Evolutionary conservation across 371 early-diverging fungal species (phyloP), one percentile per base, ranked within the genome.

Genomic region (Rhizopus sp.): DNA sequence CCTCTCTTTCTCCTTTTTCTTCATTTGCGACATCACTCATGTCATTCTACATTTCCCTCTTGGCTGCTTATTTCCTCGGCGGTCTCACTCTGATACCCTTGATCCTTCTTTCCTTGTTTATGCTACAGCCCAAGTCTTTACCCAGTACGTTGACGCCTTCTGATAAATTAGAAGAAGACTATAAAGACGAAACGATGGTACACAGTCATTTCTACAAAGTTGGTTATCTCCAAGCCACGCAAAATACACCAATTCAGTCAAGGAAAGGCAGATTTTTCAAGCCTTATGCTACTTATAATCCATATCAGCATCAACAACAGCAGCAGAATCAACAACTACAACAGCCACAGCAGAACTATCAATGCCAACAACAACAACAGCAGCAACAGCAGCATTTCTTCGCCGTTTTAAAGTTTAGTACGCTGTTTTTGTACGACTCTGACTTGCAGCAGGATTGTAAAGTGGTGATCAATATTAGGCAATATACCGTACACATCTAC

Each of bases 401-500:
- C 71, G 92, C 83, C 1, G 93, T 92, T 1, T 65, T 95, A 42
- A 88, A 89, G 51, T 83, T 90, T 66, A 85, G 87, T 47, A 90
- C 88, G 7, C 70, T 95, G 35, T 89, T 87, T 52, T 66, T 95
- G 54, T 95, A 95, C 65, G 90, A 91, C 47, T 85, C 87, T 38
- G 94, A 93, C 57, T 78, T 86, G 30, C 88, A 88, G 68, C 68
- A 81, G 34, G 92, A 93, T 54, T 93, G 94, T 64, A 81, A 85
- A 33, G 83, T 84, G 2, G 89, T 93, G 0, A 82, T 93, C 17
- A 74, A 81, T 13, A 70, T 93, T 62, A 73, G 84, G 3, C 68
- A 90, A 50, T 83, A 88, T 63, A 69, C 71, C 9, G 88, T 93
- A 30, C 63, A 78, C 17, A 78, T 93, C 39, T 86, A 87, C 63